These are phyloP conservation scores for Amanita exitialis DNA, from an alignment of 768 basidiomycete species.

Conservation along the genomic window DNA sequence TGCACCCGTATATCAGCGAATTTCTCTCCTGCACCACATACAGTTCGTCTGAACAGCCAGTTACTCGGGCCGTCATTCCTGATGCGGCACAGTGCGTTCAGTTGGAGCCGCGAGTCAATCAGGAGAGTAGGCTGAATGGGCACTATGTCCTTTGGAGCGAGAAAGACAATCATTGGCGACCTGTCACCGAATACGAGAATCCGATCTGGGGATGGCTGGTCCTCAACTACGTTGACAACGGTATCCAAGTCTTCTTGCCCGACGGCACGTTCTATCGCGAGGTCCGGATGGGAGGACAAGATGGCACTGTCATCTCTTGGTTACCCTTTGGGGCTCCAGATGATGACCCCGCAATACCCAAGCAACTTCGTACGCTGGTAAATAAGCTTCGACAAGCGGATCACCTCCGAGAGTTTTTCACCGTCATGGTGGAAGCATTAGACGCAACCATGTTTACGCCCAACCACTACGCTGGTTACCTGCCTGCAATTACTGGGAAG, in stretches of 20 bases:
- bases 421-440: not conserved
- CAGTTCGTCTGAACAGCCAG: too few species aligned
- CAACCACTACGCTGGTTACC: not conserved
- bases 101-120: not conserved
- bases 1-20: not conserved
- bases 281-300: not conserved
- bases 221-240: not conserved
- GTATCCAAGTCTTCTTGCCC: not conserved
- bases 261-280: not conserved
- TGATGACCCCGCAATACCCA: not conserved
- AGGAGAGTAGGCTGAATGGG: not conserved
- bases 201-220: not conserved
- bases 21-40: not conserved
- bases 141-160: not conserved
- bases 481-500: not conserved
- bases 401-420: not conserved
- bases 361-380: not conserved
- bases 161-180: not conserved
- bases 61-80: not conserved
- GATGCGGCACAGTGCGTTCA: not conserved
- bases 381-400: not conserved
- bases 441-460: too few species aligned
- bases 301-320: not conserved
- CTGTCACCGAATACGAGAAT: not conserved
- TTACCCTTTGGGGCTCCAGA: not conserved